phyloP scores from a whole-genome alignment of 257 asterid genomes.

The Ballota nigra region DNA sequence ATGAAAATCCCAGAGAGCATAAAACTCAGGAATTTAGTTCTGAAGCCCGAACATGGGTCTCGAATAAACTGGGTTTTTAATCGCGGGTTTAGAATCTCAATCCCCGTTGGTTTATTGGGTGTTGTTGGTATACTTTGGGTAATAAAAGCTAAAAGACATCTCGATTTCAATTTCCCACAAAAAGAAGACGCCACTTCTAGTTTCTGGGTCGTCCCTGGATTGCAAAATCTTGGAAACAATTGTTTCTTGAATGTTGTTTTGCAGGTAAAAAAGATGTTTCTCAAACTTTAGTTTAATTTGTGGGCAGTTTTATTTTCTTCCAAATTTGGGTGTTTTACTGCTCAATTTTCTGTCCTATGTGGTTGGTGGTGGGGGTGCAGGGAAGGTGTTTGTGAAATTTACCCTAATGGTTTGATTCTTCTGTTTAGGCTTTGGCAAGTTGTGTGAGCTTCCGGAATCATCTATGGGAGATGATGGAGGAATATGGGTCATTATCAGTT shows the following conservation, averaged over 20 bases:
- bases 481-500: slow-evolving; percentile 37
- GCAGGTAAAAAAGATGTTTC: slow-evolving; percentile 55
- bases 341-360: background rate
- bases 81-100: slow-evolving; percentile 41
- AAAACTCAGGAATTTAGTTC: slow-evolving; percentile 28
- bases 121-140: slow-evolving; percentile 50
- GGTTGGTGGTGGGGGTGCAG: background rate
- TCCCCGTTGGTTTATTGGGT: slow-evolving; percentile 53
- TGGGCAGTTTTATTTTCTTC: background rate
- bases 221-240: slow-evolving; percentile 80
- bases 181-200: slow-evolving; percentile 24
- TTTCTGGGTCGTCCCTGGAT: slow-evolving; percentile 67
- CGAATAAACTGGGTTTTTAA: slow-evolving; percentile 35
- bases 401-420: slow-evolving; percentile 8
- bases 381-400: background rate
- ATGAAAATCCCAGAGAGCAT: slow-evolving; percentile 43
- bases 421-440: slow-evolving; percentile 76
- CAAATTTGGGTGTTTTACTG: background rate
- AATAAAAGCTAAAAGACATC: slow-evolving; percentile 34
- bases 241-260: slow-evolving; percentile 86
- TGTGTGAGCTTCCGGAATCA: slow-evolving; percentile 60
- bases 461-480: slow-evolving; percentile 48
- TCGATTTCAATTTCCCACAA: slow-evolving; percentile 29
- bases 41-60: slow-evolving; percentile 36
- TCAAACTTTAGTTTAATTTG: background rate